A percentile compares a stretch with the other conserved stretches of the same genome.
Evolutionary conservation across 2,329 filamentous ascomycete species (phyloP).

Genomic region (Pseudocercospora cruenta): DNA sequence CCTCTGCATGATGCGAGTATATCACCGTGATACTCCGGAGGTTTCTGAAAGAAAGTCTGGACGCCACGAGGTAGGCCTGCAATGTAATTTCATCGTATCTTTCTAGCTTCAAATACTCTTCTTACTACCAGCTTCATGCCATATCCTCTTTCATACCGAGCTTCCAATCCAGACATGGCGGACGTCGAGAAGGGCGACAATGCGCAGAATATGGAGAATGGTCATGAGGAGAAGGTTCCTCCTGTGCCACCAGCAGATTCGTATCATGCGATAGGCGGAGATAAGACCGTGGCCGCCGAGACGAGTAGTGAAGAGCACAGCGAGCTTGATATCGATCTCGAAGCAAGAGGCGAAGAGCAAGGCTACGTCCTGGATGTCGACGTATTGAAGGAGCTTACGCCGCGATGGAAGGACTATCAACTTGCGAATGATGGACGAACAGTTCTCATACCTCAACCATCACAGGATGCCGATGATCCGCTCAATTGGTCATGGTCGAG

Average conservation of each 20-base stretch:
- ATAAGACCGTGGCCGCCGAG: neutral
- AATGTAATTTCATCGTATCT: neutral
- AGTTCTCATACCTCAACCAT: slow-evolving; percentile 32
- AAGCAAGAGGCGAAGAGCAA: slow-evolving; percentile 32
- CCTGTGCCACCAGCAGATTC: neutral
- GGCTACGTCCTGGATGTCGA: slow-evolving; percentile 42
- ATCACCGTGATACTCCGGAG: neutral
- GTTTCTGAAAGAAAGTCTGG: neutral
- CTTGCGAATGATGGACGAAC: slow-evolving; percentile 34
- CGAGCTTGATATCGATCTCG: slow-evolving; percentile 28
- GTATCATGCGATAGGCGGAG: neutral
- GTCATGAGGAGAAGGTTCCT: neutral
- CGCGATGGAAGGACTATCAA: slow-evolving; percentile 44
- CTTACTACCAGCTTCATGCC: neutral
- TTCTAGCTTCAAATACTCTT: neutral
- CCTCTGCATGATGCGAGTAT: neutral
- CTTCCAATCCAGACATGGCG: neutral
- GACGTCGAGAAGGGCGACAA: neutral
- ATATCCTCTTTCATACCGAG: slow-evolving; percentile 5
- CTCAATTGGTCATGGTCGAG: slow-evolving; percentile 38
- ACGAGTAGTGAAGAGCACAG: neutral
- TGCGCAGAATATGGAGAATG: neutral
- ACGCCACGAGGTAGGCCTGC: neutral
- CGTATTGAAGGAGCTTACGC: slow-evolving; percentile 38
- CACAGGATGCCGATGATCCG: slow-evolving; percentile 27